Evolutionary conservation across 2,329 filamentous ascomycete genomes (phyloP), one percentile per base, ranked within the genome.

Genomic region (Colletotrichum acutatum): DNA sequence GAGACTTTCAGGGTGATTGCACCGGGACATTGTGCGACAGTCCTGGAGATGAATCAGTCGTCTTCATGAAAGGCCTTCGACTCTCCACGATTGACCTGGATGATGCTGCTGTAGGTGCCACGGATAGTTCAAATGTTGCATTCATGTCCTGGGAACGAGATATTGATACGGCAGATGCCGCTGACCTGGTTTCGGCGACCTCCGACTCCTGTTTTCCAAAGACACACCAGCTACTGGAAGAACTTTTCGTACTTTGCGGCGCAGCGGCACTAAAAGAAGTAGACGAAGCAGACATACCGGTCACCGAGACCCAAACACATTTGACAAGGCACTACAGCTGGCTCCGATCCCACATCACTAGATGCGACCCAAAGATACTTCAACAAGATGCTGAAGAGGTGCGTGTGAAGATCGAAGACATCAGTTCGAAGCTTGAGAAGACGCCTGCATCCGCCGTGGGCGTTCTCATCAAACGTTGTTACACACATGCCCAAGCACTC

Each of bases 381-480:
- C 3, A 19, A 1, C 4, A 32, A 4, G 7, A 19, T 1, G 3
- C 32, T 2, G 4, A 52, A 2, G 49, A 56, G 1, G 14, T 63
- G 12, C 22, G 7, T 0, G 11, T 12, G 2, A 46, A 12, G 3
- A 66, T 71, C 2, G 62, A 22, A 1, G 11, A 19, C 3, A 34
- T 71, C 14, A 7, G 5, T 0, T 19, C n/a, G 1, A 26, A 37
- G 5, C 62, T 71, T 7, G 14, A n/a, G 24, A 6, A 22, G 1
- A 71, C 68, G 1, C 26, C 62, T 1, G 68, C 62, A 3, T 26
- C 62, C 0, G 54, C 68, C 2, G 68, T 37, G 4, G 68, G 46
- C 2, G 56, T 26, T 3, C 14, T 71, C 5, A 67, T 71, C 32
- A 61, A 60, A n/a, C 68, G 68, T n/a, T 71, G 68, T n/a, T 57